Conservation (phyloP, 208 protist species). For the Wallacemonas sp. region DNA sequence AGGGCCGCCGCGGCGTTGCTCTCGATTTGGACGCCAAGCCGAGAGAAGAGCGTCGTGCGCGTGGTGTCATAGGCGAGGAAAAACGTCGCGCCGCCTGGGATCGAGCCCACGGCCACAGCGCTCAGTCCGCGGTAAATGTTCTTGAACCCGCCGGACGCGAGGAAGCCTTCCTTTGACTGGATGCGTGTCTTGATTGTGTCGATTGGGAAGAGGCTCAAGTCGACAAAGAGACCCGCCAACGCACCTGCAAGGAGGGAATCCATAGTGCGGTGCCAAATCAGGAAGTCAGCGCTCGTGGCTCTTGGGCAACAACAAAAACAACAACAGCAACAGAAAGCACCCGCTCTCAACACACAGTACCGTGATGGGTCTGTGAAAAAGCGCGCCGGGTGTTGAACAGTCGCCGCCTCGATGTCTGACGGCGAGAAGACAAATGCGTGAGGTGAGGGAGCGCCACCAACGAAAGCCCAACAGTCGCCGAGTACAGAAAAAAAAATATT, state of each 20-base stretch:
- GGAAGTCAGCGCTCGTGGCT: too few species aligned
- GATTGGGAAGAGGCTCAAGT: slow-evolving; percentile 90
- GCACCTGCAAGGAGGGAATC: slow-evolving; percentile 84
- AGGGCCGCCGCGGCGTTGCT: neutral
- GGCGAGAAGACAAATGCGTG: too few species aligned
- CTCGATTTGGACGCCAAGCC: slow-evolving; percentile 1
- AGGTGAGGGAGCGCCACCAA: too few species aligned
- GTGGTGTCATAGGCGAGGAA: slow-evolving; percentile 87
- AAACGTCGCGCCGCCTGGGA: slow-evolving; percentile 90
- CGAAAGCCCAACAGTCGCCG: too few species aligned
- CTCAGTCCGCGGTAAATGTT: slow-evolving; percentile 88
- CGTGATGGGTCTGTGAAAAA: too few species aligned
- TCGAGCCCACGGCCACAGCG: slow-evolving; percentile 80
- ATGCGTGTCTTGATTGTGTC: slow-evolving; percentile 94
- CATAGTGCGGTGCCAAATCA: slow-evolving; percentile 28
- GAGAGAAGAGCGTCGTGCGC: slow-evolving; percentile 21
- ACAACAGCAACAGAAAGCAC: too few species aligned
- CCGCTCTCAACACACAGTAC: too few species aligned
- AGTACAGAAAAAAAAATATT: too few species aligned
- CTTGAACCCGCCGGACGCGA: slow-evolving; percentile 74
- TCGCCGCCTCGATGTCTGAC: too few species aligned
- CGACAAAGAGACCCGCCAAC: slow-evolving; percentile 83
- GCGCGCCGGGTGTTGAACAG: too few species aligned
- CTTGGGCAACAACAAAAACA: too few species aligned
- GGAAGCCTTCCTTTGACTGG: slow-evolving; percentile 83